A percentile compares a stretch with the other conserved stretches of the same genome.
These are phyloP conservation scores for Fraxinus quadrangulata DNA, from an alignment of 257 asterid genomes.

Conservation along the genomic window DNA sequence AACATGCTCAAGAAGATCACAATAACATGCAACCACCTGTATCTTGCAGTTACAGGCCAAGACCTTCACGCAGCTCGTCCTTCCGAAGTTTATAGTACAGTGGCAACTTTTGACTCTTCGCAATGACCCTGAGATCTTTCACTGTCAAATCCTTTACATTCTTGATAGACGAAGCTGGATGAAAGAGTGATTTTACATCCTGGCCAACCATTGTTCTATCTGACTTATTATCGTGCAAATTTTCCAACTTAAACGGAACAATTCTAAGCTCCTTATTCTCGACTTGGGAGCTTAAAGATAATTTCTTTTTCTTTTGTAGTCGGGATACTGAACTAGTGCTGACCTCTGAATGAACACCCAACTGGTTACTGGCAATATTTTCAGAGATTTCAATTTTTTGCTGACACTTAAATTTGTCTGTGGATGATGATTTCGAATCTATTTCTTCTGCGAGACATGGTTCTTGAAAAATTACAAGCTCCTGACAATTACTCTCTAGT, in stretches of 20 bases:
- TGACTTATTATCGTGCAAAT: constrained; percentile 6
- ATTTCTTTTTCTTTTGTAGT: constrained; percentile 19
- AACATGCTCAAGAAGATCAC: not conserved
- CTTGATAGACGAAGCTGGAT: not conserved
- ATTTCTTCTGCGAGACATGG: constrained; percentile 28
- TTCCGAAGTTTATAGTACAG: constrained; percentile 34
- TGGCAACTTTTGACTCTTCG: constrained; percentile 36
- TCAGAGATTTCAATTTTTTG: constrained; percentile 4
- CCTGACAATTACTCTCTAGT: constrained; percentile 19
- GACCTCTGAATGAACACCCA: constrained; percentile 19
- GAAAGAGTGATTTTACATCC: not conserved
- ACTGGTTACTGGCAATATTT: constrained; percentile 21
- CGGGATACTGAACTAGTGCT: constrained; percentile 16
- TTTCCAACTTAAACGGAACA: constrained; percentile 20
- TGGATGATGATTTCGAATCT: constrained; percentile 25
- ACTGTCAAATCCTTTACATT: constrained; percentile 19
- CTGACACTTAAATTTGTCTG: constrained; percentile 22
- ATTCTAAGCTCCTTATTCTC: constrained; percentile 18
- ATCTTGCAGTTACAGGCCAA: constrained; percentile 16
- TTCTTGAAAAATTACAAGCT: constrained; percentile 21
- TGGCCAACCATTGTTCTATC: constrained; percentile 12
- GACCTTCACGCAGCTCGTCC: constrained; percentile 34
- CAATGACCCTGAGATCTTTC: constrained; percentile 38
- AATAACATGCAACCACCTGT: not conserved
- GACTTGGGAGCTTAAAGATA: constrained; percentile 12